A percentile compares a stretch with the other conserved stretches of the same genome.
phyloP scores from a whole-genome alignment of 1,284 basidiomycete genomes.

The Puccinia hordei region DNA sequence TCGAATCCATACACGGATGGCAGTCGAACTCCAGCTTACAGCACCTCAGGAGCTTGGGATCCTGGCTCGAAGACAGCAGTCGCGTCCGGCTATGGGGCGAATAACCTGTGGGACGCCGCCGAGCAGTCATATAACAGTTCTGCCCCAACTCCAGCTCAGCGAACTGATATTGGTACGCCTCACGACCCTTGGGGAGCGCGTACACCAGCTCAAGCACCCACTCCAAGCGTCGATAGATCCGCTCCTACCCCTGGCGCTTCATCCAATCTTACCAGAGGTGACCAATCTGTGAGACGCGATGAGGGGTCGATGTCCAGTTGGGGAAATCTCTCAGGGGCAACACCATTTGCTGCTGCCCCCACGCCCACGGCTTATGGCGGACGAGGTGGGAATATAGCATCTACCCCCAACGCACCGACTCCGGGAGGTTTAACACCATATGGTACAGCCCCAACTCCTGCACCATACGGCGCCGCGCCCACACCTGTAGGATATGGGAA shows the following conservation, averaged over 20 bases:
- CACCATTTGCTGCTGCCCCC: conserved; percentile 54
- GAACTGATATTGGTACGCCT: conserved; percentile 51
- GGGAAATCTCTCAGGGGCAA: conserved; percentile 54
- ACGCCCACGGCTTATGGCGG: conserved; percentile 54
- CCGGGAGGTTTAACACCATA: conserved; percentile 55
- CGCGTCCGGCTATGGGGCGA: conserved; percentile 51
- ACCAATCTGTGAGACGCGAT: conserved; percentile 54
- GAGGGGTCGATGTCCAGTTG: conserved; percentile 54
- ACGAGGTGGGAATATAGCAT: conserved; percentile 52
- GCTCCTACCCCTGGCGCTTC: conserved; percentile 33
- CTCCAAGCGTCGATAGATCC: conserved; percentile 45
- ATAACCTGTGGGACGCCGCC: conserved; percentile 53
- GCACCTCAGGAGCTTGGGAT: conserved; percentile 58
- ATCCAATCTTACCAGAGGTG: conserved; percentile 49
- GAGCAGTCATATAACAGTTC: conserved; percentile 46
- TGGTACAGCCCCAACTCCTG: conserved; percentile 51
- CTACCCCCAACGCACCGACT: conserved; percentile 56
- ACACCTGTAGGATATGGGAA: conserved; percentile 57
- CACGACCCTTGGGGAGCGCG: conserved; percentile 52
- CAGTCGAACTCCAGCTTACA: conserved; percentile 58
- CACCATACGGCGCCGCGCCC: conserved; percentile 55
- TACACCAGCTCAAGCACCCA: conserved; percentile 29
- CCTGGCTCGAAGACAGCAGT: conserved; percentile 58
- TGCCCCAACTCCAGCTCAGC: conserved; percentile 51
- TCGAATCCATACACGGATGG: conserved; percentile 71